Evolutionary conservation across 805 yeast genomes (phyloP).

Genomic region (Nakazawaea anatomiae): DNA sequence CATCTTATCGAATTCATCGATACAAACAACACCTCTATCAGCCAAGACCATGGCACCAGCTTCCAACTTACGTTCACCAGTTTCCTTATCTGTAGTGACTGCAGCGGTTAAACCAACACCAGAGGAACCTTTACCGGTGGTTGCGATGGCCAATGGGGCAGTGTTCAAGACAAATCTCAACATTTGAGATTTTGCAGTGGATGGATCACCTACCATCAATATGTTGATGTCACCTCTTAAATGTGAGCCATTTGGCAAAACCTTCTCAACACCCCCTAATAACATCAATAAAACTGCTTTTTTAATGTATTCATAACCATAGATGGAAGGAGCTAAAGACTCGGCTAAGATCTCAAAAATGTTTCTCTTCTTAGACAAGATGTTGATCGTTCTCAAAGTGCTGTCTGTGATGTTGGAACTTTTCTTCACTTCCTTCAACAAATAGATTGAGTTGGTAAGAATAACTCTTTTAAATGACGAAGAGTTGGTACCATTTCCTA

Average conservation of each 20-base stretch:
- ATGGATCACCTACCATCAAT: conserved; percentile 97
- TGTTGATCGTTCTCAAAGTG: conserved; percentile 84
- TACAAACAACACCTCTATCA: conserved; percentile 95
- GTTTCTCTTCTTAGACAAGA: conserved; percentile 60
- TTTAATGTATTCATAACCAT: conserved; percentile 87
- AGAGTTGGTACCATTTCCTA: conserved; percentile 65
- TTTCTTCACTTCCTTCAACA: conserved; percentile 67
- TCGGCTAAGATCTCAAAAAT: conserved; percentile 75
- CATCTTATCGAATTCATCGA: conserved; percentile 99
- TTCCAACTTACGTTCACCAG: conserved; percentile 93
- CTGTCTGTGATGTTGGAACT: conserved; percentile 60
- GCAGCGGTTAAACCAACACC: conserved; percentile 99
- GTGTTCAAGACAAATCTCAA: conserved; percentile 91
- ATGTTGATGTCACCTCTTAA: conserved; percentile 96
- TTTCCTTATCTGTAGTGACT: conserved; percentile 91
- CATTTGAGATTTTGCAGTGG: conserved; percentile 96
- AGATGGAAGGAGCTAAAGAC: conserved; percentile 93
- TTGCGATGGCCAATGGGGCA: conserved; percentile 92
- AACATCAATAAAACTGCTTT: conserved; percentile 87
- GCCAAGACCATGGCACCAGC: conserved; percentile 99
- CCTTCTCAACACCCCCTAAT: conserved; percentile 91
- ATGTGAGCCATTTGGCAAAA: conserved; percentile 91
- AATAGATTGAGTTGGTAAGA: conserved; percentile 83
- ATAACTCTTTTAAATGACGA: conserved; percentile 79
- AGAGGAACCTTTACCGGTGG: conserved; percentile 99